phyloP scores from a whole-genome alignment of 768 basidiomycete genomes.

The Calocybe indica region DNA sequence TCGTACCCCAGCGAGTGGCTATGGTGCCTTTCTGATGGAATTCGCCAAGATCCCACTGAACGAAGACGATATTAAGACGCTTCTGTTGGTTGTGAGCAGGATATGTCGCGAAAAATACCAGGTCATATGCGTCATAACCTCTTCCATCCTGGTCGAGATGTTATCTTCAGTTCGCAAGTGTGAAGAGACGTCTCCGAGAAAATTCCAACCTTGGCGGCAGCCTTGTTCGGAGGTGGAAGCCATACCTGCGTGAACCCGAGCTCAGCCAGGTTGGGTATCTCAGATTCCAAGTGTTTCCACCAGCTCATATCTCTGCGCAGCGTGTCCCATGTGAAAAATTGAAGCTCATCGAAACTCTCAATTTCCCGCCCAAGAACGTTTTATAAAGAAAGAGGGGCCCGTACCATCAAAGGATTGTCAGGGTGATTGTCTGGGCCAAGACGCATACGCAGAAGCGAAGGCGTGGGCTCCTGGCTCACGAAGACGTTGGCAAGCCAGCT shows the following conservation, averaged over 20 bases:
- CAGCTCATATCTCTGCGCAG: constrained; percentile 55
- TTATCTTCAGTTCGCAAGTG: background rate
- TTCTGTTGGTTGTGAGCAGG: background rate
- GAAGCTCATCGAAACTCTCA: constrained; percentile 39
- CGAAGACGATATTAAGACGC: background rate
- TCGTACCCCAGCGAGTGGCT: constrained; percentile 83
- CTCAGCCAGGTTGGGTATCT: constrained; percentile 55
- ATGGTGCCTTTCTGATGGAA: constrained; percentile 71
- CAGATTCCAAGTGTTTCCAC: constrained; percentile 72
- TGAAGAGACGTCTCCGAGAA: background rate
- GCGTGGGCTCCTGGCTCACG: constrained; percentile 5
- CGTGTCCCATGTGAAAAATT: constrained; percentile 84
- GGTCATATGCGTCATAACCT: constrained; percentile 84
- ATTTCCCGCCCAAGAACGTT: background rate
- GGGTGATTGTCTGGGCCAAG: constrained; percentile 43
- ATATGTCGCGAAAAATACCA: constrained; percentile 37
- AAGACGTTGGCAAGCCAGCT: constrained; percentile 20
- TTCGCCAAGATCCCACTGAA: constrained; percentile 84
- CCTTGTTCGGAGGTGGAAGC: constrained; percentile 83
- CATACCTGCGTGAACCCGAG: constrained; percentile 78
- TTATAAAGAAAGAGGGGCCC: constrained; percentile 10
- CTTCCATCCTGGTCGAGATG: constrained; percentile 46
- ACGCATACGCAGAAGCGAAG: constrained; percentile 56
- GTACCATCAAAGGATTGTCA: constrained; percentile 65
- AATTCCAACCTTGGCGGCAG: constrained; percentile 41